Percentiles rank a stretch among this genome's conserved stretches.
Evolutionary conservation across 106 monocot genomes (phyloP).

Genomic region (Xerophyta viscosa): DNA sequence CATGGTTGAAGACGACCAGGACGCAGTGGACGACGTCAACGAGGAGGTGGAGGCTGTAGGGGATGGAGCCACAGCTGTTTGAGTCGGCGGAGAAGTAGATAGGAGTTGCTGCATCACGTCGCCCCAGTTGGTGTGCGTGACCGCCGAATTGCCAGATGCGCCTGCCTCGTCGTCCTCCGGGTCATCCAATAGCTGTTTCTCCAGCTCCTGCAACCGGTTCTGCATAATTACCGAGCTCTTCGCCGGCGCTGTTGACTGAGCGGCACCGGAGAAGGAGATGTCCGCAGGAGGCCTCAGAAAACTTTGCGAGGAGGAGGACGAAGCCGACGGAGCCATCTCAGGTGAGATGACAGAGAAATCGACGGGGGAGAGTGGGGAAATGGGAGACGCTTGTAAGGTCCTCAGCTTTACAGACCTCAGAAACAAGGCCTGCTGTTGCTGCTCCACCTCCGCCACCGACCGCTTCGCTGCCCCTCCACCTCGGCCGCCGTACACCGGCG

Average conservation of each 20-base stretch:
- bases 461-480: not conserved
- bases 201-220: constrained; percentile 22
- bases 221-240: not conserved
- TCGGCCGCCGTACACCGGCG: not conserved
- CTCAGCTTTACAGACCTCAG: constrained; percentile 19
- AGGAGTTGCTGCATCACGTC: constrained; percentile 11
- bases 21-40: constrained; percentile 35
- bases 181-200: constrained; percentile 47
- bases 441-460: not conserved
- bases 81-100: not conserved
- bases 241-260: too few species aligned
- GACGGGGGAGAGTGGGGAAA: not conserved
- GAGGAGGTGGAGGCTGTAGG: constrained; percentile 23
- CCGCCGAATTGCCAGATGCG: constrained; percentile 19
- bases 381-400: not conserved
- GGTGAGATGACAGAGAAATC: not conserved
- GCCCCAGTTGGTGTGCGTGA: constrained; percentile 30
- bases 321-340: not conserved
- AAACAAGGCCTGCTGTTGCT: constrained; percentile 3
- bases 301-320: not conserved
- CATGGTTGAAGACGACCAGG: constrained; percentile 18
- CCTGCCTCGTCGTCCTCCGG: constrained; percentile 26
- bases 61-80: not conserved
- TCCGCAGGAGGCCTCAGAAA: not conserved
- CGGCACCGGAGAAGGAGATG: not conserved